Evolutionary conservation across 257 asterid species (phyloP).

Genomic region (Scutellaria baicalensis): DNA sequence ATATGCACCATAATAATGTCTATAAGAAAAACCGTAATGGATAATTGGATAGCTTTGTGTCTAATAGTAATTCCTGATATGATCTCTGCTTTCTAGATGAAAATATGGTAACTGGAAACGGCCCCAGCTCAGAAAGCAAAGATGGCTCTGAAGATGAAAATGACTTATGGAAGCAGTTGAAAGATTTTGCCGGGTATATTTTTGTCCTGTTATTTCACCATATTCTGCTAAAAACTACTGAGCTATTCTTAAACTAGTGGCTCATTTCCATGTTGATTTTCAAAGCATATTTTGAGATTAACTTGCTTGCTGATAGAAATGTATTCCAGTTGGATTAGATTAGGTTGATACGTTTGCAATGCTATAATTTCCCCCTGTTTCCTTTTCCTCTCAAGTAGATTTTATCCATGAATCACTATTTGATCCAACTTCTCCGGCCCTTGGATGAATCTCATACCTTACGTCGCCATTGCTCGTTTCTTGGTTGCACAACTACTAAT

Average conservation of each 20-base stretch:
- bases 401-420: background rate
- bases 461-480: background rate
- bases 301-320: background rate
- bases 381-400: background rate
- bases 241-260: background rate
- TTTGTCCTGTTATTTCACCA: background rate
- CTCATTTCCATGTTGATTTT: background rate
- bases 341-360: background rate
- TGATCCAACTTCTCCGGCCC: background rate
- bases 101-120: conserved; percentile 33
- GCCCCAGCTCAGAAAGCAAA: conserved; percentile 26
- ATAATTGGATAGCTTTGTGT: background rate
- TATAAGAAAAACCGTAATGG: background rate
- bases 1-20: background rate
- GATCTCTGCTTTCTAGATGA: conserved; percentile 37
- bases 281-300: background rate
- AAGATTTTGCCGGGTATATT: conserved; percentile 81
- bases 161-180: conserved; percentile 64
- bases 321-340: background rate
- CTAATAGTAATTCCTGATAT: background rate
- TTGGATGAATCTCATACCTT: background rate
- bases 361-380: background rate
- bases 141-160: conserved; percentile 51
- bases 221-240: background rate
- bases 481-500: background rate